Conservation (phyloP, 345 rosid species). For the Corchorus capsularis region DNA sequence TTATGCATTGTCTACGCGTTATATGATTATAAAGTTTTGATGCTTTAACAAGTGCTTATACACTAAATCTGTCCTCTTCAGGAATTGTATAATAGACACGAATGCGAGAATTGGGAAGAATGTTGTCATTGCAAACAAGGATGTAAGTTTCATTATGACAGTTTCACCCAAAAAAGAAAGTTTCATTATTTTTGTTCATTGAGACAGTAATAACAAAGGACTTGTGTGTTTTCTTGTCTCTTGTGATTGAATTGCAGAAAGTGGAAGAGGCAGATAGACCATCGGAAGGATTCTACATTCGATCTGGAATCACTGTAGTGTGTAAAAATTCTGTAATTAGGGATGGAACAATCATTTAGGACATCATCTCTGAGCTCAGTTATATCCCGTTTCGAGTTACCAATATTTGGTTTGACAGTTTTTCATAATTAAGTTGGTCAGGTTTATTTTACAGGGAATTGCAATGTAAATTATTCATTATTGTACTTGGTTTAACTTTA, state of each 20-base stretch:
- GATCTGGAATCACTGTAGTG: slow-evolving; percentile 80
- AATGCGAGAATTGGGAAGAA: slow-evolving; percentile 78
- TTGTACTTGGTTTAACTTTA: background rate
- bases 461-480: slow-evolving; percentile 6
- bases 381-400: background rate
- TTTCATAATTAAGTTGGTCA: background rate
- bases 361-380: background rate
- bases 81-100: slow-evolving; percentile 88
- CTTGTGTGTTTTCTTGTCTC: background rate
- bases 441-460: background rate
- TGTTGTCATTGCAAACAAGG: slow-evolving; percentile 70
- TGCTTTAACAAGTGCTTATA: background rate
- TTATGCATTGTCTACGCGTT: too few relatives aligned
- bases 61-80: slow-evolving; percentile 24
- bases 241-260: slow-evolving; percentile 40
- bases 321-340: slow-evolving; percentile 55
- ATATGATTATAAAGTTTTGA: background rate
- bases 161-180: too few relatives aligned
- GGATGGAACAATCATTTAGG: slow-evolving; percentile 68
- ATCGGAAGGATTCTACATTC: slow-evolving; percentile 76
- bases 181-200: background rate
- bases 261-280: slow-evolving; percentile 83
- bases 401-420: background rate
- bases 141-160: slow-evolving; percentile 45
- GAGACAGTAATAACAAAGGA: background rate